Evolutionary conservation across 192 early-diverging fungal species (phyloP).

Genomic region (Mortierella hygrophila): DNA sequence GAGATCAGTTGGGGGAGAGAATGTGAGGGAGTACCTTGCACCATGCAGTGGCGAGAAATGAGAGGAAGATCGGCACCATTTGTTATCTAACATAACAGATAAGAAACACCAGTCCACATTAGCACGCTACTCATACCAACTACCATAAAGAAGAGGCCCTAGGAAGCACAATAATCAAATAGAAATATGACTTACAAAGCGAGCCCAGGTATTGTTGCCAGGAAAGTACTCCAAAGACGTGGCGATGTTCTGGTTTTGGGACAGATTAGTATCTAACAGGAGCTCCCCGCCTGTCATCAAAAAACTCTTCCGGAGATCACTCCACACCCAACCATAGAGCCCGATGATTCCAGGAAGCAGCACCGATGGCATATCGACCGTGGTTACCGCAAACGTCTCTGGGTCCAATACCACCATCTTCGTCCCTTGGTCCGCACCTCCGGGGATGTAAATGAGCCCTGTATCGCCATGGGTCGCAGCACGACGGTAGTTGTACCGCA

Average conservation of each 20-base stretch:
- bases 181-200: not conserved
- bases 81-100: not conserved
- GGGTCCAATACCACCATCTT: not conserved
- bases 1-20: not conserved
- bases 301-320: not conserved
- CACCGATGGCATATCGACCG: not conserved
- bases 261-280: too few relatives aligned
- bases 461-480: not conserved
- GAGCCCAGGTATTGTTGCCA: not conserved
- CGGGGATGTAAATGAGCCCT: not conserved
- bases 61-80: not conserved
- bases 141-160: not conserved
- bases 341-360: not conserved
- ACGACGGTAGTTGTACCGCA: not conserved
- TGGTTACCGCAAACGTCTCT: not conserved
- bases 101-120: not conserved
- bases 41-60: conserved; percentile 4
- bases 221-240: not conserved
- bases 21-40: not conserved
- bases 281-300: not conserved
- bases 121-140: not conserved
- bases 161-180: not conserved
- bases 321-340: not conserved
- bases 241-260: not conserved
- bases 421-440: not conserved